phyloP scores from a whole-genome alignment of 257 asterid species.

The Schizonepeta tenuifolia region DNA sequence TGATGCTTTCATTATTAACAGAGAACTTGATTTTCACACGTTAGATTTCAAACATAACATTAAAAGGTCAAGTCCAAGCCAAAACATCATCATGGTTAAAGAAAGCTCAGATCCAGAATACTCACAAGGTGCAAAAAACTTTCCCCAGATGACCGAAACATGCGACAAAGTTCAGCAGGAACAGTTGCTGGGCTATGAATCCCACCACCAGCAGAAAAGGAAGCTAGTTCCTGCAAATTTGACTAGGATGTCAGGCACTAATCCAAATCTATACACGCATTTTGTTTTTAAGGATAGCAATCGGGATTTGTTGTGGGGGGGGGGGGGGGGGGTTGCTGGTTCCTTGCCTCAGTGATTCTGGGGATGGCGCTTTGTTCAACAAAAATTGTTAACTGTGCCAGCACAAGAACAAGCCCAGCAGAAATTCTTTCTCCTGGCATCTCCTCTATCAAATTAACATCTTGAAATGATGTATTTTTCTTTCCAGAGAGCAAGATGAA shows the following conservation, averaged over 20 bases:
- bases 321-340: background rate
- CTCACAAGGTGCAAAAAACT: slow-evolving; percentile 84
- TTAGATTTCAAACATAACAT: background rate
- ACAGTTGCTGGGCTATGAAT: slow-evolving; percentile 66
- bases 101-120: slow-evolving; percentile 35
- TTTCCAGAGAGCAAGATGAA: slow-evolving; percentile 81
- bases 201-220: slow-evolving; percentile 79
- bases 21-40: slow-evolving; percentile 8
- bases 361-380: slow-evolving; percentile 85
- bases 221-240: slow-evolving; percentile 80
- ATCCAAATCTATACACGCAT: slow-evolving; percentile 2
- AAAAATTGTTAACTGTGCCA: slow-evolving; percentile 69
- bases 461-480: slow-evolving; percentile 54
- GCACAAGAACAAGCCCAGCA: slow-evolving; percentile 91
- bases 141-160: slow-evolving; percentile 78
- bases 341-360: slow-evolving; percentile 79
- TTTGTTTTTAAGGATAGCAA: background rate
- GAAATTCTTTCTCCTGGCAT: slow-evolving; percentile 62
- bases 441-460: slow-evolving; percentile 54
- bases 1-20: slow-evolving; percentile 17
- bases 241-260: slow-evolving; percentile 25
- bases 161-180: slow-evolving; percentile 85
- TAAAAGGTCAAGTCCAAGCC: background rate
- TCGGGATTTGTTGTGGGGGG: background rate
- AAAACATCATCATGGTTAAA: slow-evolving; percentile 6